A percentile compares a stretch with the other conserved stretches of the same genome.
These are phyloP conservation scores for Metrosideros polymorpha DNA, from an alignment of 441 rosid genomes.

Conservation along the genomic window DNA sequence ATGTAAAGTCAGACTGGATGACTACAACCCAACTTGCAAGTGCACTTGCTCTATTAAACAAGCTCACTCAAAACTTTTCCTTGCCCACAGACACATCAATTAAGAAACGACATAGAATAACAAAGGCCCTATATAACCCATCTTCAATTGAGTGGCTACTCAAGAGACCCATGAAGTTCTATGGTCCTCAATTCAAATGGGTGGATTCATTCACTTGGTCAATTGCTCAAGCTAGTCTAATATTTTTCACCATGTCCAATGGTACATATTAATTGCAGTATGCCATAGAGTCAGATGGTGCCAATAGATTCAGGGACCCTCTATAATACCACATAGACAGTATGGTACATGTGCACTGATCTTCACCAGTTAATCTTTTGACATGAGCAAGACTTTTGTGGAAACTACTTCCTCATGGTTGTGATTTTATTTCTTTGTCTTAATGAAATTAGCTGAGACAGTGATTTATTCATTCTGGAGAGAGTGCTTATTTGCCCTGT, in stretches of 20 bases:
- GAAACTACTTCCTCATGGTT: not conserved
- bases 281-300: not conserved
- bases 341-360: not conserved
- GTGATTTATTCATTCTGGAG: not conserved
- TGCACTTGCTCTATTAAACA: not conserved
- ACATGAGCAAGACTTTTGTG: not conserved
- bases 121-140: not conserved
- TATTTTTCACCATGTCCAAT: not conserved
- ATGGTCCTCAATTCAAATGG: not conserved
- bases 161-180: not conserved
- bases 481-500: constrained; percentile 8
- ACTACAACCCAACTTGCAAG: not conserved
- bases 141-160: not conserved
- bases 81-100: not conserved
- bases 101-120: not conserved
- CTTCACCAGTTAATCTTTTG: not conserved
- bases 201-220: not conserved
- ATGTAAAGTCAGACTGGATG: not conserved
- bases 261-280: not conserved
- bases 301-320: not conserved
- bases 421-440: not conserved
- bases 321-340: not conserved
- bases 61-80: not conserved
- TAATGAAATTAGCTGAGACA: not conserved
- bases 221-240: not conserved